Percentiles rank a stretch among this genome's conserved stretches.
These are phyloP conservation scores for Mucor ambiguus DNA, from an alignment of 371 early-diverging fungal species.

Conservation along the genomic window DNA sequence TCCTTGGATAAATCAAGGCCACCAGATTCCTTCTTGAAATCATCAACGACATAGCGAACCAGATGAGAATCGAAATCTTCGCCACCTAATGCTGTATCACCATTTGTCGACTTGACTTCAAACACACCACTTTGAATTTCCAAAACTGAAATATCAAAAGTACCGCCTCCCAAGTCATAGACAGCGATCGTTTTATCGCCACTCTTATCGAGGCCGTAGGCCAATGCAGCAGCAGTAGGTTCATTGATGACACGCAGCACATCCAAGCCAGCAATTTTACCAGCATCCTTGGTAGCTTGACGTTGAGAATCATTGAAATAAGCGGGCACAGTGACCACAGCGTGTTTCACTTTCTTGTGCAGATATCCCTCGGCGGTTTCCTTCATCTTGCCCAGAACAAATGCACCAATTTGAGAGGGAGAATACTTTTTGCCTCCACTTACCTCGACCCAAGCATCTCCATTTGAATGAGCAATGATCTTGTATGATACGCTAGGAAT, in stretches of 20 bases:
- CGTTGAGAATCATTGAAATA: conserved; percentile 97
- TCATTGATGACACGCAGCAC: conserved; percentile 99
- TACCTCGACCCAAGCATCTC: conserved; percentile 94
- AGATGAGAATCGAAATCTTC: conserved; percentile 95
- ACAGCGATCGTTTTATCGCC: conserved; percentile 81
- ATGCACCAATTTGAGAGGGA: conserved; percentile 95
- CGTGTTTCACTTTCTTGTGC: conserved; percentile 84
- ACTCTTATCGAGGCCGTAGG: conserved; percentile 97
- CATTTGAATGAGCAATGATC: conserved; percentile 87
- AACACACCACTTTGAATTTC: conserved; percentile 96
- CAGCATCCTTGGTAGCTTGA: conserved; percentile 99
- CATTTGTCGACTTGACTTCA: conserved; percentile 94
- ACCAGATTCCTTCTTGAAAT: conserved; percentile 82
- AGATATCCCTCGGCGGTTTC: conserved; percentile 89
- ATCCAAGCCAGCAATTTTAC: conserved; percentile 94
- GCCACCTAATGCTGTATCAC: conserved; percentile 96
- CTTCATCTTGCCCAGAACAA: conserved; percentile 96
- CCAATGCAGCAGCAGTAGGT: conserved; percentile 99
- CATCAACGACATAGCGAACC: conserved; percentile 75
- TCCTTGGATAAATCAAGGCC: conserved; percentile 75
- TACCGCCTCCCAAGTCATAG: conserved; percentile 97
- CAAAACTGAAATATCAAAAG: conserved; percentile 97
- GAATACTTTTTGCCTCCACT: conserved; percentile 90
- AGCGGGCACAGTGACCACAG: conserved; percentile 87
- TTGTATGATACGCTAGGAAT: conserved; percentile 88